Evolutionary conservation across 2,329 filamentous ascomycete species (phyloP).

Genomic region (Geosmithia morbida): DNA sequence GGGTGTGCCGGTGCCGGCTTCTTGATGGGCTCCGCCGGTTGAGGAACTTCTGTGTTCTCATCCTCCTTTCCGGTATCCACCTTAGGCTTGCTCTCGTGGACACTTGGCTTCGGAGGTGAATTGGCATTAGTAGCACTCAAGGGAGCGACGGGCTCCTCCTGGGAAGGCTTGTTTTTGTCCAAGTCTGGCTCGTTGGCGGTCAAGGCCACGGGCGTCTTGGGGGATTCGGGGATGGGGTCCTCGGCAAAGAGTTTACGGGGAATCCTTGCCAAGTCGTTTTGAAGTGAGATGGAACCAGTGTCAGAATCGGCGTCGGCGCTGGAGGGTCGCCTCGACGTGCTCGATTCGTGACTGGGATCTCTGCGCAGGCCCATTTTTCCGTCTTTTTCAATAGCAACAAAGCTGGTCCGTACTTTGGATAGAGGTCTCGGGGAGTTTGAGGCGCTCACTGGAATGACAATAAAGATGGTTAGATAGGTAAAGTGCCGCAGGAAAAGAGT

Average conservation of each 20-base stretch:
- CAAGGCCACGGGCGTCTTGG: conserved; percentile 13
- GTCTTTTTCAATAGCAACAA: conserved; percentile 58
- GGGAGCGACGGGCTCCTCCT: conserved; percentile 15
- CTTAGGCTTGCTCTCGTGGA: background rate
- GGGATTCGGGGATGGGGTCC: conserved; percentile 27
- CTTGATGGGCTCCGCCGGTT: background rate
- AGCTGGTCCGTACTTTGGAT: conserved; percentile 62
- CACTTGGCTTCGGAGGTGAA: background rate
- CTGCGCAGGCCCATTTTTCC: conserved; percentile 37
- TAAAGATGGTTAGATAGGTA: background rate
- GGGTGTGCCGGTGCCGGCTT: background rate
- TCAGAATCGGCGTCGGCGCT: conserved; percentile 19
- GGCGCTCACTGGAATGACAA: background rate
- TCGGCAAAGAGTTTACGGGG: conserved; percentile 12
- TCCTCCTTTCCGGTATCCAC: background rate
- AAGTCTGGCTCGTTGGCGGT: conserved; percentile 18
- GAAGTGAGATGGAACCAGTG: conserved; percentile 13
- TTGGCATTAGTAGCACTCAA: background rate
- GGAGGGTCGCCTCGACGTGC: conserved; percentile 18
- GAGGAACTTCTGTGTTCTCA: background rate
- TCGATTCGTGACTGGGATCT: conserved; percentile 19
- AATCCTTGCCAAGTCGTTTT: conserved; percentile 10
- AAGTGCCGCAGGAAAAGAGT: background rate
- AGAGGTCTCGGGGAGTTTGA: conserved; percentile 47
- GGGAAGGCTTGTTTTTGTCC: conserved; percentile 25